These are phyloP conservation scores for Aspergillus transmontanensis DNA, from an alignment of 2,329 filamentous ascomycete species.

Conservation along the genomic window DNA sequence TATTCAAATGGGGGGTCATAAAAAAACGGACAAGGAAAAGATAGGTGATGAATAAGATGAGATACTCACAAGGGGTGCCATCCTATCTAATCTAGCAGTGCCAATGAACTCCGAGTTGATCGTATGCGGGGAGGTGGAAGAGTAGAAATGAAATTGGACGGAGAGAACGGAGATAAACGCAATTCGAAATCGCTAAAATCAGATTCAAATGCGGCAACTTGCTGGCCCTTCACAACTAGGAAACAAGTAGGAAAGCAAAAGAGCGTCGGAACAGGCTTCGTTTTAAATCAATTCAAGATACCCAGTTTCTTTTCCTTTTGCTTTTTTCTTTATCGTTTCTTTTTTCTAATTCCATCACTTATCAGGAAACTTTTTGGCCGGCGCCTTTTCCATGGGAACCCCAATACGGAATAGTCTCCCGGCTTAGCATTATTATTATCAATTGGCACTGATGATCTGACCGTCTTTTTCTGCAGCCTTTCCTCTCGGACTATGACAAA, in stretches of 20 bases:
- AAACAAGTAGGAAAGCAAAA: not conserved
- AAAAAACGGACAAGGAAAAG: not conserved
- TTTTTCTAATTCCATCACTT: not conserved
- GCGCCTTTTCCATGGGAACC: not conserved
- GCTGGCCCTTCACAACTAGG: not conserved
- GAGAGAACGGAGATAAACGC: not conserved
- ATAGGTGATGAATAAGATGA: not conserved
- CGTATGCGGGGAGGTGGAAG: conserved; percentile 23
- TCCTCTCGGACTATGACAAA: not conserved
- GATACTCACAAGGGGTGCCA: conserved; percentile 33
- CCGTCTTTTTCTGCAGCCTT: conserved; percentile 7
- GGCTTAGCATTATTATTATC: not conserved
- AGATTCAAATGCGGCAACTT: not conserved
- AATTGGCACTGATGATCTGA: not conserved
- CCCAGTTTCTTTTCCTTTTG: not conserved
- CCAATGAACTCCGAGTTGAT: conserved; percentile 6
- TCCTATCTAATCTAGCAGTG: conserved; percentile 12
- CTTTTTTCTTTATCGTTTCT: not conserved
- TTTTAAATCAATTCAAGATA: not conserved
- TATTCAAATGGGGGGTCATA: not conserved
- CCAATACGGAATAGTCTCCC: not conserved
- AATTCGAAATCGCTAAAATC: not conserved
- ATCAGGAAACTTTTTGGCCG: not conserved
- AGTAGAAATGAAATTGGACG: conserved; percentile 1
- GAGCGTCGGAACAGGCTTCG: too few relatives aligned